Base-by-base conservation (phyloP, 2,329 filamentous ascomycete species). In the Colletotrichum lini region DNA sequence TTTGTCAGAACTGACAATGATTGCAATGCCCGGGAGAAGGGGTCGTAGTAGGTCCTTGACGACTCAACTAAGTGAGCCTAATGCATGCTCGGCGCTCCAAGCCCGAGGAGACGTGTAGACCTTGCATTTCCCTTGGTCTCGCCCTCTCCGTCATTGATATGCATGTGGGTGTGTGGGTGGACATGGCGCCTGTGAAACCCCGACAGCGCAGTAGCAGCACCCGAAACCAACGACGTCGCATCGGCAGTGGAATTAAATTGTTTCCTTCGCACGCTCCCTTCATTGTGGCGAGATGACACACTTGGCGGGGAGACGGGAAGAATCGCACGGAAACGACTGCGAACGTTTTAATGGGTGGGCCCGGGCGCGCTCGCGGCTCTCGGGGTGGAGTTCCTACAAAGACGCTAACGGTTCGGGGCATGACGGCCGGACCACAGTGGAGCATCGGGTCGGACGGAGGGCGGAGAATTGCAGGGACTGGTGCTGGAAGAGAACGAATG, bases 401-500 rank as follows among this genome's bases (percentile, higher is more conserved):
- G 57, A 21, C 65, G 52, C 59, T 68, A 68, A 68, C 59, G 59
- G 50, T 12, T 68, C 60, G 50, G 65, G 64, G 56, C 64, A 56
- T 9, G 18, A 56, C 44, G 59, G 59, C 52, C 42, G 44, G 65
- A 50, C 23, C 59, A 23, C 35, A 23, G 62, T 53, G 52, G 54
- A 4, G 18, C 44, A 21, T 16, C 47, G 54, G 40, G 35, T n/a
- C 53, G 30, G 52, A 49, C 58, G 58, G 58, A 23, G 58, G 58
- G 26, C n/a, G 58, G 58, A 35, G 42, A 45, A 38, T 23, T 18
- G 45, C 56, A 67, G 38, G 64, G 56, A 61, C 18, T 9, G 47
- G 45, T 21, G 54, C 64, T 60, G 35, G 6, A 57, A 50, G 42
- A 49, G n/a, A 53, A 52, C 13, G n/a, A 42, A 23, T 9, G 21